Conservation (phyloP, 2,329 filamentous ascomycete species). For the Zarea fungicola region DNA sequence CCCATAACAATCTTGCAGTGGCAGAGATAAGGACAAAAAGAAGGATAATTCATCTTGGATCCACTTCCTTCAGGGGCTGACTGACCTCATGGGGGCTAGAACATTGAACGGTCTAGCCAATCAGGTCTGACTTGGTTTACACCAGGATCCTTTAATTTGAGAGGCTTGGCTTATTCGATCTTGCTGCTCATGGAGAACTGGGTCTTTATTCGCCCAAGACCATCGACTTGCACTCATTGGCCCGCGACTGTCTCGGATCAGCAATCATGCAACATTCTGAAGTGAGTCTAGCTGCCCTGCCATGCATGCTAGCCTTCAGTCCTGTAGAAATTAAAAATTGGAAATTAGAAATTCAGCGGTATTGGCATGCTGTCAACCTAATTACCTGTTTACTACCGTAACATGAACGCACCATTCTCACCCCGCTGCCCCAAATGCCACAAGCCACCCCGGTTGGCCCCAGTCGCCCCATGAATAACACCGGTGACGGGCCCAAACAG, state of each 20-base stretch:
- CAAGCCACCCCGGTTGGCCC: background rate
- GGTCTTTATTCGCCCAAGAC: background rate
- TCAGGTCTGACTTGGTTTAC: background rate
- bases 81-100: too few relatives aligned
- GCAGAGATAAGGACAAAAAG: too few relatives aligned
- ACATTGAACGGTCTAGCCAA: too few relatives aligned
- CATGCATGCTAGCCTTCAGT: background rate
- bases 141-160: background rate
- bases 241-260: constrained; percentile 5
- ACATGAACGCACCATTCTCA: too few relatives aligned
- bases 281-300: background rate
- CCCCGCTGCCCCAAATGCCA: background rate
- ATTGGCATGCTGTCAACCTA: too few relatives aligned
- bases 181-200: background rate
- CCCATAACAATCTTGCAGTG: background rate
- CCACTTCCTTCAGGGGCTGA: too few relatives aligned
- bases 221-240: background rate
- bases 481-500: constrained; percentile 4
- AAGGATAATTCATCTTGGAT: too few relatives aligned
- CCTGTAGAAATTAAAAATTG: too few relatives aligned
- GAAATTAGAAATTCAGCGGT: too few relatives aligned
- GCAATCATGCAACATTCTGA: background rate
- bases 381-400: too few relatives aligned
- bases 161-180: constrained; percentile 4
- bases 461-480: background rate